phyloP scores from a whole-genome alignment of 2,329 filamentous ascomycete genomes.

The Rutstroemia sp. region DNA sequence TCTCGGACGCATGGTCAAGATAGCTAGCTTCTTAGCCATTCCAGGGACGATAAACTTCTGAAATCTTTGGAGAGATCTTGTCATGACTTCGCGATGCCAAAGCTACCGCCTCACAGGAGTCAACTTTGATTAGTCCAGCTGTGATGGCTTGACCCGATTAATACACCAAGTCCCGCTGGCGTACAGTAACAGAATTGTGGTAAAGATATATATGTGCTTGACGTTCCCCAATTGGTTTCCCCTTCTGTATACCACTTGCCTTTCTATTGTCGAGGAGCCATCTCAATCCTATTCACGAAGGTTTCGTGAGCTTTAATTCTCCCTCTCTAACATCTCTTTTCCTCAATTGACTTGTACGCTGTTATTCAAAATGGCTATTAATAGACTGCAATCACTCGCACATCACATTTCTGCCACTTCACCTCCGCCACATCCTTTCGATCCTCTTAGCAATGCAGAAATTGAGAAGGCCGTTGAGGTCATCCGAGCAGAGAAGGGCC shows the following conservation, averaged over 20 bases:
- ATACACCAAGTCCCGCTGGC: slow-evolving; percentile 24
- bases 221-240: slow-evolving; percentile 4
- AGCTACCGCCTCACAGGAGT: slow-evolving; percentile 3
- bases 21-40: neutral
- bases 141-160: slow-evolving; percentile 21
- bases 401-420: slow-evolving; percentile 50
- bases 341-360: neutral
- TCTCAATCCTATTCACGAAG: neutral
- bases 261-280: neutral
- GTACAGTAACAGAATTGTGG: slow-evolving; percentile 1
- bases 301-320: neutral
- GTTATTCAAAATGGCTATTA: slow-evolving; percentile 22
- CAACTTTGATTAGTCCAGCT: neutral
- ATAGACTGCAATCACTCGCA: slow-evolving; percentile 56
- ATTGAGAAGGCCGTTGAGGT: slow-evolving; percentile 65
- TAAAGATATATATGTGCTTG: slow-evolving; percentile 16
- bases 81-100: neutral
- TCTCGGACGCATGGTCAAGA: neutral
- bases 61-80: neutral
- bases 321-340: neutral
- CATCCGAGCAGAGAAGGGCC: slow-evolving; percentile 61
- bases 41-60: neutral
- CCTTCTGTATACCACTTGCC: slow-evolving; percentile 2
- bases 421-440: slow-evolving; percentile 62
- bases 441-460: slow-evolving; percentile 66